Evolutionary conservation across 352 stramenopile genomes (phyloP).

Genomic region (Phytophthora europaea): DNA sequence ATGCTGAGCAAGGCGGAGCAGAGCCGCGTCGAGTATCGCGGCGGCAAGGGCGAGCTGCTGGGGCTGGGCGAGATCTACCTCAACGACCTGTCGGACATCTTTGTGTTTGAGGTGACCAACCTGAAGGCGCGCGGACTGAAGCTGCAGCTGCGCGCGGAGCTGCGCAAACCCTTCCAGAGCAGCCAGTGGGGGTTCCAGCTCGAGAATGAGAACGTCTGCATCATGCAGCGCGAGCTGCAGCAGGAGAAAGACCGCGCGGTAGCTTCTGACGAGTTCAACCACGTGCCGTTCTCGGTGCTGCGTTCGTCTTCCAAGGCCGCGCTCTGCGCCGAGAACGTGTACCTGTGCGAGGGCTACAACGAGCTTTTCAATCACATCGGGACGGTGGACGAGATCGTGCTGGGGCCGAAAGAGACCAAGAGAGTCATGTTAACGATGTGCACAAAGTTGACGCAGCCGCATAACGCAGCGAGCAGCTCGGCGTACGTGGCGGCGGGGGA

Average conservation of each 20-base stretch:
- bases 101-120: constrained; percentile 86
- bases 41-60: constrained; percentile 65
- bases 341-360: constrained; percentile 90
- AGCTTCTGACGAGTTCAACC: constrained; percentile 76
- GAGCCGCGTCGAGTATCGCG: constrained; percentile 57
- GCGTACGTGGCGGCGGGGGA: constrained; percentile 51
- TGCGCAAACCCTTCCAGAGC: constrained; percentile 85
- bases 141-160: constrained; percentile 75
- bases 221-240: constrained; percentile 56
- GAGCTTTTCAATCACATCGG: constrained; percentile 92
- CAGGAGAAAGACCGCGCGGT: constrained; percentile 38
- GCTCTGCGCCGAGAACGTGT: constrained; percentile 82
- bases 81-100: constrained; percentile 88
- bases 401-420: constrained; percentile 78
- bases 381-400: constrained; percentile 63
- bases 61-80: constrained; percentile 87
- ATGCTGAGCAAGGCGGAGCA: constrained; percentile 77
- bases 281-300: constrained; percentile 77
- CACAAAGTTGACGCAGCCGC: constrained; percentile 60
- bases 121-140: constrained; percentile 56
- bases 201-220: constrained; percentile 88
- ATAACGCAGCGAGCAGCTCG: constrained; percentile 21
- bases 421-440: constrained; percentile 82
- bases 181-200: constrained; percentile 88
- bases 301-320: constrained; percentile 74